Evolutionary conservation across 2,329 filamentous ascomycete species (phyloP).

Genomic region (Cucurbitaria berberidis): DNA sequence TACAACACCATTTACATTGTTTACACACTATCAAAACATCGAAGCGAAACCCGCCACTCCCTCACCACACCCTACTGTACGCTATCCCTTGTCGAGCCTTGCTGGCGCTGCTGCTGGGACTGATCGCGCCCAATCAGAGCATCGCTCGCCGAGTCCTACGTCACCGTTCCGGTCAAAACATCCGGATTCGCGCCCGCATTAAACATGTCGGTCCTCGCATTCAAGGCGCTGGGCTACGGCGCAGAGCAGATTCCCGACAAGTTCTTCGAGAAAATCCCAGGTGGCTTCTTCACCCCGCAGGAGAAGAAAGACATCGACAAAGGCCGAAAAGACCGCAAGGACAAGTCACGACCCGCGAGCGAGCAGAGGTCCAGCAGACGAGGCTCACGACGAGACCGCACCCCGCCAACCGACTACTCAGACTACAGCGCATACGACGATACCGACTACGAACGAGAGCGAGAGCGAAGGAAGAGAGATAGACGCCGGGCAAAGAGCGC

Average conservation of each 20-base stretch:
- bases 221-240: conserved; percentile 48
- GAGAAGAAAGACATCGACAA: conserved; percentile 38
- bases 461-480: conserved; percentile 28
- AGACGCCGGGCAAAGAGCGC: conserved; percentile 36
- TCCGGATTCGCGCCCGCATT: conserved; percentile 32
- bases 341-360: conserved; percentile 20
- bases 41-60: conserved; percentile 10
- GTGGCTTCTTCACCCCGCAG: conserved; percentile 44
- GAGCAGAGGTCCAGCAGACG: conserved; percentile 23
- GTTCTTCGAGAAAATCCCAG: conserved; percentile 47
- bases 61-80: conserved; percentile 18
- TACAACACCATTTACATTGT: conserved; percentile 13
- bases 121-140: conserved; percentile 41
- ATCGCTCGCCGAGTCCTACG: conserved; percentile 24
- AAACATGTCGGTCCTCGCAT: conserved; percentile 45
- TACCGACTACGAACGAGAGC: conserved; percentile 37
- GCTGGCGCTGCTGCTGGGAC: conserved; percentile 19
- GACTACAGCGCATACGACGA: conserved; percentile 40
- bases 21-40: conserved; percentile 9
- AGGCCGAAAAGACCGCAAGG: conserved; percentile 20
- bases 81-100: conserved; percentile 32
- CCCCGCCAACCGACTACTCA: conserved; percentile 35
- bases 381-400: conserved; percentile 35
- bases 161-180: conserved; percentile 33
- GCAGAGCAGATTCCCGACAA: conserved; percentile 49